Evolutionary conservation across 352 stramenopile genomes (phyloP).

Genomic region (Globisporangium middletonii): DNA sequence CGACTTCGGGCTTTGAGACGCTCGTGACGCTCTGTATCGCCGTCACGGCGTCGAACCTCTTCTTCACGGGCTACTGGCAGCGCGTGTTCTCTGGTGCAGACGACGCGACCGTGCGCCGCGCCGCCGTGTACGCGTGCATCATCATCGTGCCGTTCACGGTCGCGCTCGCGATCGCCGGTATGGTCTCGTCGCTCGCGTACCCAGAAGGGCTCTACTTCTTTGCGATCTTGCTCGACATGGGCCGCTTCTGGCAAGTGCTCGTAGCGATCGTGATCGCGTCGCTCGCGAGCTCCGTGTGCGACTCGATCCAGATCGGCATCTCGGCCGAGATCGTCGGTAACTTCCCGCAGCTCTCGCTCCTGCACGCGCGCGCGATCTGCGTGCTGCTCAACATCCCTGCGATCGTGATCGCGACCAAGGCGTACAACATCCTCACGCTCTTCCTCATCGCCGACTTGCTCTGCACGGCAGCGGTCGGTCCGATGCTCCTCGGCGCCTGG

Average conservation of each 20-base stretch:
- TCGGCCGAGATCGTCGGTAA: conserved; percentile 64
- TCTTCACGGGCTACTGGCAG: conserved; percentile 81
- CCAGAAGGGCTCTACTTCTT: conserved; percentile 61
- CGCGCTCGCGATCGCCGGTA: conserved; percentile 53
- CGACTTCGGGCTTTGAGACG: conserved; percentile 52
- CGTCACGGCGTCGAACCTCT: conserved; percentile 55
- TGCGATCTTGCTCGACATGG: conserved; percentile 68
- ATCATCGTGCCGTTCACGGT: conserved; percentile 73
- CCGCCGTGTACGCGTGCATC: conserved; percentile 29
- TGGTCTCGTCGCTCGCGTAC: conserved; percentile 64
- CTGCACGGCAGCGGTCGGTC: conserved; percentile 62
- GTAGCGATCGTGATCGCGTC: conserved; percentile 65
- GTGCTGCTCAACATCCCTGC: conserved; percentile 66
- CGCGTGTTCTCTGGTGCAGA: conserved; percentile 59
- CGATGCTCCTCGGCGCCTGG: conserved; percentile 66
- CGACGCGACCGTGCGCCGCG: conserved; percentile 44
- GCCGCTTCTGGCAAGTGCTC: conserved; percentile 55
- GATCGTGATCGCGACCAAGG: conserved; percentile 57
- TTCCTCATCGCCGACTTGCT: conserved; percentile 75
- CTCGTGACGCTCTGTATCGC: conserved; percentile 69
- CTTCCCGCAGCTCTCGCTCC: conserved; percentile 53
- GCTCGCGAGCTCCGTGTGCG: conserved; percentile 50
- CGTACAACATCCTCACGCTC: conserved; percentile 64
- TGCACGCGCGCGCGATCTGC: conserved; percentile 49
- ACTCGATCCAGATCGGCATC: conserved; percentile 76